These are phyloP conservation scores for Phialophora verrucosa DNA, from an alignment of 2,329 filamentous ascomycete species.

Conservation along the genomic window DNA sequence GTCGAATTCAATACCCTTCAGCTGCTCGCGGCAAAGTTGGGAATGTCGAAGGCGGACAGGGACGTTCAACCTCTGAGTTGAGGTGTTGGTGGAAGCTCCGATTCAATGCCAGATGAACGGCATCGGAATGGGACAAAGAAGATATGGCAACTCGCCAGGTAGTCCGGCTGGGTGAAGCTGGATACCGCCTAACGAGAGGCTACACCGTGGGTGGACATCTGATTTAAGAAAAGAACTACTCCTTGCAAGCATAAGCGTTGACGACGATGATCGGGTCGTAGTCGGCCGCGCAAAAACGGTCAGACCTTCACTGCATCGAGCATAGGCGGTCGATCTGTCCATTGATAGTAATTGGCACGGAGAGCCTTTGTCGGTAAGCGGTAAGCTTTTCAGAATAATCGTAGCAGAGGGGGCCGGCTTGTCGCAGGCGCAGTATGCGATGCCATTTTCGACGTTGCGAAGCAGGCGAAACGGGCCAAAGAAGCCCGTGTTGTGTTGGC, in stretches of 20 bases:
- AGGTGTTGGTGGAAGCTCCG: neutral
- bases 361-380: conserved; percentile 13
- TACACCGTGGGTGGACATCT: conserved; percentile 4
- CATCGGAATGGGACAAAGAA: neutral
- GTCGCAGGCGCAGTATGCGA: conserved; percentile 13
- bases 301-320: conserved; percentile 8
- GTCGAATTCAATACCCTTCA: neutral
- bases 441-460: conserved; percentile 1
- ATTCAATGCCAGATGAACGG: neutral
- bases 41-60: neutral
- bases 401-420: conserved; percentile 16
- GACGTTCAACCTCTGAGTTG: neutral
- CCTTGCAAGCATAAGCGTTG: neutral
- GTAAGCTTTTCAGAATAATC: conserved; percentile 22
- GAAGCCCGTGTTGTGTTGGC: conserved; percentile 13
- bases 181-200: conserved; percentile 3
- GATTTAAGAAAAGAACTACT: neutral
- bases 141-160: conserved; percentile 2
- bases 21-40: neutral
- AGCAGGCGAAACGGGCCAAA: conserved; percentile 11
- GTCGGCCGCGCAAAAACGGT: conserved; percentile 2
- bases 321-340: conserved; percentile 7
- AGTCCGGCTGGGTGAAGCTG: neutral
- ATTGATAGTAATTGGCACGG: conserved; percentile 9
- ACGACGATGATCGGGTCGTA: conserved; percentile 4